A percentile compares a stretch with the other conserved stretches of the same genome.
Conservation (phyloP, 305 asterid species). For the Striga hermonthica region DNA sequence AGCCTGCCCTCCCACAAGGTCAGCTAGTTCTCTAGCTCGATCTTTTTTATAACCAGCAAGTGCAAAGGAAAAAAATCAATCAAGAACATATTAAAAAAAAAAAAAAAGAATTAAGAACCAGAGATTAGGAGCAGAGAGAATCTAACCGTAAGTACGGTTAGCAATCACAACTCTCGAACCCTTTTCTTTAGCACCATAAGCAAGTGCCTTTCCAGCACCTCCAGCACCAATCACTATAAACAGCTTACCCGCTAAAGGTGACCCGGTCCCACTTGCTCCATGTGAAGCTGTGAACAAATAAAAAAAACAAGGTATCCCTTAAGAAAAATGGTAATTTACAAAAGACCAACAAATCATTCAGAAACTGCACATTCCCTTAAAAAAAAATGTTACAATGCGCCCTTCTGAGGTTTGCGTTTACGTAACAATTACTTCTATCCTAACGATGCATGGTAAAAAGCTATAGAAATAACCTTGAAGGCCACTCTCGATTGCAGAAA, state of each 20-base stretch:
- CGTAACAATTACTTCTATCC: background rate
- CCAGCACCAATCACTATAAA: slow-evolving; percentile 95
- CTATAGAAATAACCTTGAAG: slow-evolving; percentile 56
- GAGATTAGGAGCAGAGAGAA: slow-evolving; percentile 3
- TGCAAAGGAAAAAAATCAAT: background rate
- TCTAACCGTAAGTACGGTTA: slow-evolving; percentile 89
- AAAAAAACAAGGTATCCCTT: slow-evolving; percentile 12
- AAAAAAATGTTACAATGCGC: no score
- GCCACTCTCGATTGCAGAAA: slow-evolving; percentile 78
- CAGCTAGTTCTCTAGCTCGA: slow-evolving; percentile 87
- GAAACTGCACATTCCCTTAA: background rate
- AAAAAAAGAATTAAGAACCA: background rate
- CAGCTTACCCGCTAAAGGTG: slow-evolving; percentile 77
- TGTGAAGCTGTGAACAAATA: slow-evolving; percentile 37
- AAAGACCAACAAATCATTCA: background rate
- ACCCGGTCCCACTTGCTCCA: slow-evolving; percentile 34
- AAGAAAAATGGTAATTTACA: background rate
- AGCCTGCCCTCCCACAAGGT: slow-evolving; percentile 71
- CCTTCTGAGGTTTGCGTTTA: background rate
- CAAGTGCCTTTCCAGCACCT: slow-evolving; percentile 95
- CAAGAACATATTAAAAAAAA: slow-evolving; percentile 13
- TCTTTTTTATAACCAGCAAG: slow-evolving; percentile 41
- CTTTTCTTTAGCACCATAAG: slow-evolving; percentile 92
- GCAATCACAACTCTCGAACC: slow-evolving; percentile 92
- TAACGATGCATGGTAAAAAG: background rate